Conservation (phyloP, 2,329 filamentous ascomycete species). For the Cordyceps farinosa region DNA sequence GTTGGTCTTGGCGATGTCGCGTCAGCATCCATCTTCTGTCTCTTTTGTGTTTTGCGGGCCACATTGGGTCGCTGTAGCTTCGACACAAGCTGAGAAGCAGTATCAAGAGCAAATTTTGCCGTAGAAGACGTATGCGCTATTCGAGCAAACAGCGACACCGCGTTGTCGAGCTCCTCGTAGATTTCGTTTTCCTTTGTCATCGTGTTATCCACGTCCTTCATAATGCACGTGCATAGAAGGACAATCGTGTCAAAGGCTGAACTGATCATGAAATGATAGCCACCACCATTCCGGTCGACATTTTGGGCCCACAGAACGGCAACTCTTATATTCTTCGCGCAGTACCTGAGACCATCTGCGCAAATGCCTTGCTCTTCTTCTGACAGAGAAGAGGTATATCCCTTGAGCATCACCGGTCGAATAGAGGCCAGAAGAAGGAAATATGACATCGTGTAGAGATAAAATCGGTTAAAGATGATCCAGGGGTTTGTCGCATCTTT, state of each 20-base stretch:
- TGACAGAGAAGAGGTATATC: conserved; percentile 26
- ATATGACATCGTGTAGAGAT: conserved; percentile 43
- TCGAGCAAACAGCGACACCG: conserved; percentile 7
- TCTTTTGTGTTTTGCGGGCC: neutral
- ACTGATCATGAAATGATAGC: conserved; percentile 48
- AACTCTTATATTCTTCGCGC: conserved; percentile 40
- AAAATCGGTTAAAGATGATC: conserved; percentile 43
- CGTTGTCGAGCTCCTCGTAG: conserved; percentile 9
- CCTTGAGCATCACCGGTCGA: conserved; percentile 42
- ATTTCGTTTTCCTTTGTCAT: conserved; percentile 30
- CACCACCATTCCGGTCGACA: conserved; percentile 33
- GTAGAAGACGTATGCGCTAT: neutral
- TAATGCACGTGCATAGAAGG: conserved; percentile 47
- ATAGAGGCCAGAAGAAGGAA: conserved; percentile 44
- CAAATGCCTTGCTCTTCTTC: conserved; percentile 37
- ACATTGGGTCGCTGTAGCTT: neutral
- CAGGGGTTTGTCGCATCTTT: conserved; percentile 40
- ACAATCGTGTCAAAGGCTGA: conserved; percentile 50
- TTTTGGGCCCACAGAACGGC: conserved; percentile 26
- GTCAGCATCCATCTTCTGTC: neutral
- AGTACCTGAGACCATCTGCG: conserved; percentile 40
- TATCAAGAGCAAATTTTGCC: conserved; percentile 1
- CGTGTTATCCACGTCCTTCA: conserved; percentile 42
- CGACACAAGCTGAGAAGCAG: neutral
- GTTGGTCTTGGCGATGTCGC: neutral